Percentiles rank a stretch among this genome's conserved stretches.
phyloP scores from a whole-genome alignment of 2,329 filamentous ascomycete genomes.

The Ascochyta lentis region DNA sequence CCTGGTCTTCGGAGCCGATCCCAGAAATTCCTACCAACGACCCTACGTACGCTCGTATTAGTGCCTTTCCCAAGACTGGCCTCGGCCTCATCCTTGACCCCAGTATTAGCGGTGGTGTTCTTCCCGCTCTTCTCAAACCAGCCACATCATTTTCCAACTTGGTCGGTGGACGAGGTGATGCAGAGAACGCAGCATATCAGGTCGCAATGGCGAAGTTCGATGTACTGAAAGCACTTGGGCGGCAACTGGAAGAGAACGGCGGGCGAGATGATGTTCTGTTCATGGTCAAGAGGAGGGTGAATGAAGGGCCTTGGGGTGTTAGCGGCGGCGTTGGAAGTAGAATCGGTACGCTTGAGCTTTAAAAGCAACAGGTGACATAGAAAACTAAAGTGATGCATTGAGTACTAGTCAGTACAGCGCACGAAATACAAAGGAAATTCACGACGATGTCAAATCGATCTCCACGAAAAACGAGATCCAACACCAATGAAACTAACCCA shows the following conservation, averaged over 20 bases:
- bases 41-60: conserved; percentile 53
- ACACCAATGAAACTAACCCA: no score
- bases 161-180: conserved; percentile 64
- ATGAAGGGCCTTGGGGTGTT: conserved; percentile 52
- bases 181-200: conserved; percentile 64
- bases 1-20: conserved; percentile 56
- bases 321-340: conserved; percentile 52
- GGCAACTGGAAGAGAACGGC: conserved; percentile 49
- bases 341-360: conserved; percentile 54
- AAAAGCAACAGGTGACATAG: no score
- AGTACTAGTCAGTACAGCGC: no score
- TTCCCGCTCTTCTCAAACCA: conserved; percentile 65
- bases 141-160: conserved; percentile 64
- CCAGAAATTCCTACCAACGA: conserved; percentile 56
- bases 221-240: conserved; percentile 58
- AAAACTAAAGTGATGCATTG: no score
- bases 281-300: conserved; percentile 51
- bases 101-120: conserved; percentile 55
- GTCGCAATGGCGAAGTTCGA: conserved; percentile 66
- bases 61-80: conserved; percentile 50
- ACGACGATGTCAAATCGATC: no score
- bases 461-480: no score
- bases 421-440: no score
- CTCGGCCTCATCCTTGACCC: conserved; percentile 61
- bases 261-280: conserved; percentile 49